Evolutionary conservation across 495 filamentous ascomycete genomes (phyloP).

Genomic region (Xylaria grammica): DNA sequence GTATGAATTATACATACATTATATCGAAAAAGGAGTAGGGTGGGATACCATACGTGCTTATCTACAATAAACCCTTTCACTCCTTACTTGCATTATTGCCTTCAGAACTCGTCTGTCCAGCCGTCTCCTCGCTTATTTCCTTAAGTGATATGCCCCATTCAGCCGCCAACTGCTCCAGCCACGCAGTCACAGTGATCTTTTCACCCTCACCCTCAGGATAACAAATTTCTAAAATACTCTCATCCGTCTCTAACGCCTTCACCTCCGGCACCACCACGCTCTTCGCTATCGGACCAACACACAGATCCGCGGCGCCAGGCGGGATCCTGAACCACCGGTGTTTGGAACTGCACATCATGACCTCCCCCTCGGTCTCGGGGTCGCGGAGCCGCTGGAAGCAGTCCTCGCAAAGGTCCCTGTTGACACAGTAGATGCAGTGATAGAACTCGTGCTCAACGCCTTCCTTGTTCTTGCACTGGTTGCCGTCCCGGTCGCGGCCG

Average conservation of each 20-base stretch:
- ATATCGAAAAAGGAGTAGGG: too few relatives aligned
- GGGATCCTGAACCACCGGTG: conserved; percentile 17
- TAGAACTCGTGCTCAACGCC: conserved; percentile 1
- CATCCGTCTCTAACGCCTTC: neutral
- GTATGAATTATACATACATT: too few relatives aligned
- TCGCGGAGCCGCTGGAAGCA: conserved; percentile 10
- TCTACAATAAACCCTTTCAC: too few relatives aligned
- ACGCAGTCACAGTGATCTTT: conserved; percentile 2
- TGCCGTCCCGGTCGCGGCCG: neutral
- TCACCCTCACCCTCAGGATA: conserved; percentile 10
- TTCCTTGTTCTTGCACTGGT: neutral
- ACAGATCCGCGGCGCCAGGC: neutral
- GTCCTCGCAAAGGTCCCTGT: neutral
- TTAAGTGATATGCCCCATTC: conserved; percentile 17
- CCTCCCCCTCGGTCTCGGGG: neutral
- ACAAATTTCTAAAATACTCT: conserved; percentile 8
- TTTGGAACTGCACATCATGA: conserved; percentile 13
- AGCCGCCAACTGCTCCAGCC: conserved; percentile 12
- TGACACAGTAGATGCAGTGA: conserved; percentile 8
- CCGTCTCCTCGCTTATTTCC: neutral
- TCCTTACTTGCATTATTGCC: too few relatives aligned
- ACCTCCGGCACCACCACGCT: conserved; percentile 6
- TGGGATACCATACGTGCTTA: too few relatives aligned
- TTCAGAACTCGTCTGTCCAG: neutral
- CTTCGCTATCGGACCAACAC: neutral